Percentiles rank a stretch among this genome's conserved stretches.
Evolutionary conservation across 192 early-diverging fungal genomes (phyloP).

Genomic region (Umbelopsis ramanniana): DNA sequence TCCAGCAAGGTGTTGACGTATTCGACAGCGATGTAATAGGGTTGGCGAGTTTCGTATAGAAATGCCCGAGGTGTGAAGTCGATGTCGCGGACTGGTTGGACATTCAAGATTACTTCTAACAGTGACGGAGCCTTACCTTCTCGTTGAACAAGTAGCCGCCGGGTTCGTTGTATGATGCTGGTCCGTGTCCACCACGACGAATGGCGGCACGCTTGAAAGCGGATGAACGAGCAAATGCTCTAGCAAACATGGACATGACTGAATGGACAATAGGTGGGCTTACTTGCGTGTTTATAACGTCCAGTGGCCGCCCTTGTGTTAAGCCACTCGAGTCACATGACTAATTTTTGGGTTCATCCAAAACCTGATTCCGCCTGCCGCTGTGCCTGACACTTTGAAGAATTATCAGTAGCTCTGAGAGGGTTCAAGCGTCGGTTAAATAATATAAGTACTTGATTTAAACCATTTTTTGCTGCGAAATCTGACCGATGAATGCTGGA

Average conservation of each 20-base stretch:
- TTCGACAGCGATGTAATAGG: no score
- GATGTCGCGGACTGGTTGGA: neutral
- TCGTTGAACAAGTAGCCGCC: conserved; percentile 77
- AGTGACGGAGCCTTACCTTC: conserved; percentile 58
- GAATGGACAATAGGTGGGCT: neutral
- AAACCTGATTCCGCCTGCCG: no score
- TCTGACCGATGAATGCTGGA: no score
- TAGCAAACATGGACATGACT: conserved; percentile 40
- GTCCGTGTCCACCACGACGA: conserved; percentile 59
- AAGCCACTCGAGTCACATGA: neutral
- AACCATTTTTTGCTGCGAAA: no score
- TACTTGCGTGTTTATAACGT: neutral
- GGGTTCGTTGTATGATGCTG: conserved; percentile 70
- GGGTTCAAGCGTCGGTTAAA: no score
- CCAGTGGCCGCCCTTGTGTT: neutral
- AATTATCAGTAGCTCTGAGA: no score
- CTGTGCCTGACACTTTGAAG: no score
- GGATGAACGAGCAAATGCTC: conserved; percentile 50
- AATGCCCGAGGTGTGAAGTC: neutral
- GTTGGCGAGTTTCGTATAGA: neutral
- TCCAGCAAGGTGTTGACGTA: no score
- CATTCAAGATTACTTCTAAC: neutral
- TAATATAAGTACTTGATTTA: no score
- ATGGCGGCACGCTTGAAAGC: conserved; percentile 47
- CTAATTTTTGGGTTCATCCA: no score